A percentile compares a stretch with the other conserved stretches of the same genome.
phyloP scores from a whole-genome alignment of 2,329 filamentous ascomycete species.

The Pezizomycotina sp. region DNA sequence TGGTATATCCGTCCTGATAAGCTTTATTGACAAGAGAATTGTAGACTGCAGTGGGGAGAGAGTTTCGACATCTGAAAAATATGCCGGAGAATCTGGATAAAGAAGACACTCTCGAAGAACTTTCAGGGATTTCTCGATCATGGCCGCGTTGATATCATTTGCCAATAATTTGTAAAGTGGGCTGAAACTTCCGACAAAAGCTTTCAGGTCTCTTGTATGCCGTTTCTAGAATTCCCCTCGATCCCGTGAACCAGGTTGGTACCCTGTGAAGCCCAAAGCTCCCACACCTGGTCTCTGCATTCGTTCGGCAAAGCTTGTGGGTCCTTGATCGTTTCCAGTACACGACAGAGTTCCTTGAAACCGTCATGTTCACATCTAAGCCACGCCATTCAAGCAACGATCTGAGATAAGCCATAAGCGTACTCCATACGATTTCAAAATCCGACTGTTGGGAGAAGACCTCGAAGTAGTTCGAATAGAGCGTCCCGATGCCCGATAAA shows the following conservation, averaged over 20 bases:
- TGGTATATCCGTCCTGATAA: constrained; percentile 48
- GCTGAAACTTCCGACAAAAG: constrained; percentile 61
- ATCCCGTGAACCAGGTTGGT: constrained; percentile 22
- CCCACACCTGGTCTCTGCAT: constrained; percentile 48
- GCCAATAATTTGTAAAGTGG: constrained; percentile 65
- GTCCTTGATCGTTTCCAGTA: constrained; percentile 36
- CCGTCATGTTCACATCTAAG: constrained; percentile 54
- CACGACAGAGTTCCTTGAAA: constrained; percentile 48
- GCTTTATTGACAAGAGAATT: constrained; percentile 50
- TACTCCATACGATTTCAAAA: constrained; percentile 59
- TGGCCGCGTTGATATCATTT: constrained; percentile 43
- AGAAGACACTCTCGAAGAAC: constrained; percentile 57
- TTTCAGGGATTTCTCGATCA: constrained; percentile 50
- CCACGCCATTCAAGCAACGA: constrained; percentile 45
- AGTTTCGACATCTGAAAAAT: constrained; percentile 55
- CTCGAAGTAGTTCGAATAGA: constrained; percentile 62
- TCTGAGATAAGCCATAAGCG: constrained; percentile 53
- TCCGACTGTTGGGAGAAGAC: constrained; percentile 48
- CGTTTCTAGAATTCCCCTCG: constrained; percentile 32
- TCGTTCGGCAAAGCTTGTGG: constrained; percentile 31
- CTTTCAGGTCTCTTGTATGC: constrained; percentile 59
- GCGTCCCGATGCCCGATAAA: constrained; percentile 52
- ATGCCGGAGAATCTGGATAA: constrained; percentile 49
- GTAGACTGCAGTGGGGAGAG: constrained; percentile 56
- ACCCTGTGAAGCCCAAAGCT: constrained; percentile 42